Conservation (phyloP, 2,329 filamentous ascomycete genomes). For the Plenodomus tracheiphilus region DNA sequence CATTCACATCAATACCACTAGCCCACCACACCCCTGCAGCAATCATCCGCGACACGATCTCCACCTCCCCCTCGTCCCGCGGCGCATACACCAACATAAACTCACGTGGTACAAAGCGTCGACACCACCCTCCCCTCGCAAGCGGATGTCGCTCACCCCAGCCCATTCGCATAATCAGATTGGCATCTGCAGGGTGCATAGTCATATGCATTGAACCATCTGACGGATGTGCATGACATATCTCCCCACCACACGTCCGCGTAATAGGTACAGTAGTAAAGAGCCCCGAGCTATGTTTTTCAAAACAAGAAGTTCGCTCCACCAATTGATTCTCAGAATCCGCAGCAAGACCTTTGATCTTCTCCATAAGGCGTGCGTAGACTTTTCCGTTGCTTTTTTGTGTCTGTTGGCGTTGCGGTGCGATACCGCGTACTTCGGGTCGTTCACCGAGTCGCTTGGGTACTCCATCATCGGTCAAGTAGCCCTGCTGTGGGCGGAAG, state of each 20-base stretch:
- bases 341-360: conserved; percentile 23
- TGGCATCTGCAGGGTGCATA: conserved; percentile 77
- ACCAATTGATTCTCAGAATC: conserved; percentile 36
- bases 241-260: conserved; percentile 75
- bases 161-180: conserved; percentile 69
- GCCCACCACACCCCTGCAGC: conserved; percentile 75
- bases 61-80: conserved; percentile 67
- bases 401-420: conserved; percentile 77
- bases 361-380: conserved; percentile 36
- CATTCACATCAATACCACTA: conserved; percentile 43
- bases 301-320: conserved; percentile 72
- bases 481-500: conserved; percentile 60
- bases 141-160: conserved; percentile 76
- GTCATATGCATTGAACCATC: conserved; percentile 80
- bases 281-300: conserved; percentile 78
- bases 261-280: conserved; percentile 70
- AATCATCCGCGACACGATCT: conserved; percentile 69
- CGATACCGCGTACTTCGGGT: conserved; percentile 73
- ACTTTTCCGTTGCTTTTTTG: conserved; percentile 63
- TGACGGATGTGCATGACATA: conserved; percentile 77
- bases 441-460: conserved; percentile 65
- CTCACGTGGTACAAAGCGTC: conserved; percentile 69
- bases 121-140: conserved; percentile 67
- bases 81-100: conserved; percentile 87
- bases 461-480: conserved; percentile 57